Percentiles rank a stretch among this genome's conserved stretches.
These are phyloP conservation scores for Aspergillus ochraceus DNA, from an alignment of 2,329 filamentous ascomycete species.

Conservation along the genomic window DNA sequence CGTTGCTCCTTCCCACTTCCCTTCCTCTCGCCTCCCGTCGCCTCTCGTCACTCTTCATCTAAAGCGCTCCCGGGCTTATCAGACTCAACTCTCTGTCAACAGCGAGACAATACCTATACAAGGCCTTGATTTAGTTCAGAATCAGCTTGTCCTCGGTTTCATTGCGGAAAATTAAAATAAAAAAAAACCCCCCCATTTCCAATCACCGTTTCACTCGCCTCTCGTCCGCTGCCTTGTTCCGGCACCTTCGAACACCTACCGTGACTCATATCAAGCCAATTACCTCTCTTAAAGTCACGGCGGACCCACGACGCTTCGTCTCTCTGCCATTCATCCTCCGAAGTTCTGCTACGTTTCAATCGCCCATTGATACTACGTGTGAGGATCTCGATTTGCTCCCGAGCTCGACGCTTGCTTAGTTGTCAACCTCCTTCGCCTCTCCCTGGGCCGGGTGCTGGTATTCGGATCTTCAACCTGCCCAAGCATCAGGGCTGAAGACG, in stretches of 20 bases:
- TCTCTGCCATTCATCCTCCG: constrained; percentile 5
- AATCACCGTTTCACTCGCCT: constrained; percentile 6
- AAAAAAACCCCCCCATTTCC: background rate
- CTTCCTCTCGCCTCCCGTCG: constrained; percentile 10
- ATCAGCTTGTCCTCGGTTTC: constrained; percentile 16
- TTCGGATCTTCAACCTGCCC: constrained; percentile 22
- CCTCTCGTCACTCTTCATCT: constrained; percentile 7
- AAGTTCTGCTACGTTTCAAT: constrained; percentile 19
- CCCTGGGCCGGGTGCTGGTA: constrained; percentile 27
- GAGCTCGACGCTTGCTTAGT: constrained; percentile 15
- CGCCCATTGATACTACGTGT: constrained; percentile 14
- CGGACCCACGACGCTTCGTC: constrained; percentile 16
- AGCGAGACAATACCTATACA: constrained; percentile 12
- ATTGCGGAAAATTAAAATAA: background rate
- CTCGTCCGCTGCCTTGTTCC: constrained; percentile 13
- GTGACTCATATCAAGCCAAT: constrained; percentile 24
- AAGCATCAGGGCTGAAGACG: constrained; percentile 19
- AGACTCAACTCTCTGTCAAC: background rate
- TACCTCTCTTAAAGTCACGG: constrained; percentile 13
- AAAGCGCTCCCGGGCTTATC: constrained; percentile 4
- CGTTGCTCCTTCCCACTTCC: constrained; percentile 18
- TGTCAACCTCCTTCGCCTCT: constrained; percentile 14
- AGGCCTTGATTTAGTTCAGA: constrained; percentile 4
- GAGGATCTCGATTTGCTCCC: constrained; percentile 9
- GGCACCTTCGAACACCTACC: constrained; percentile 17